Conservation (phyloP, 1,139 yeast genomes). For the Protomyces gravidus region DNA sequence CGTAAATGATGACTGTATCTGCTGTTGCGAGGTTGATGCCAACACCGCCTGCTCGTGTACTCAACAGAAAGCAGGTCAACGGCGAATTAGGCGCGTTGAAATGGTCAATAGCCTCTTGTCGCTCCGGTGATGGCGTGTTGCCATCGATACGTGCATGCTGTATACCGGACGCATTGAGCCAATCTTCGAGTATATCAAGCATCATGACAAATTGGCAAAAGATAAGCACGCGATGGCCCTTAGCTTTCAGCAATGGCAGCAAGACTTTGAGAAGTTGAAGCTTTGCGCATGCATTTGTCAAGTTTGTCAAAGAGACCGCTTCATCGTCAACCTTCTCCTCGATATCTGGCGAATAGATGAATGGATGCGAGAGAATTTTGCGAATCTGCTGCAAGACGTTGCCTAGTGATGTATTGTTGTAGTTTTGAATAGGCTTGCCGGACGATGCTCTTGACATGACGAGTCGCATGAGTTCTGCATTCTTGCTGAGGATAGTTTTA, state of each 20-base stretch:
- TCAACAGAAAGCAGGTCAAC: constrained; percentile 68
- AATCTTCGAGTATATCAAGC: constrained; percentile 87
- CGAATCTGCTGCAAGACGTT: constrained; percentile 34
- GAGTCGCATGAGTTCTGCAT: constrained; percentile 32
- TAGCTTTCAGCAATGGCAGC: constrained; percentile 66
- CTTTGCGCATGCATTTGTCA: constrained; percentile 50
- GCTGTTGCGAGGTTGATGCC: constrained; percentile 81
- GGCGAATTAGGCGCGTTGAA: constrained; percentile 72
- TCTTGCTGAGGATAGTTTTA: constrained; percentile 33
- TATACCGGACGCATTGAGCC: constrained; percentile 58
- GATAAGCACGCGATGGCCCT: constrained; percentile 74
- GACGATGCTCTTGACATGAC: constrained; percentile 22
- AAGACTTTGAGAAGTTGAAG: constrained; percentile 71
- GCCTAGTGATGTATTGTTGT: constrained; percentile 22
- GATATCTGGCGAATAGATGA: constrained; percentile 32
- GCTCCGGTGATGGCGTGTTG: constrained; percentile 75
- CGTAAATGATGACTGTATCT: constrained; percentile 80
- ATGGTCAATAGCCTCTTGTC: constrained; percentile 61
- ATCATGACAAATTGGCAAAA: constrained; percentile 87
- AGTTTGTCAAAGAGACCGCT: constrained; percentile 22
- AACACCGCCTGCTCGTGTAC: constrained; percentile 87
- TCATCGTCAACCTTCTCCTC: constrained; percentile 32
- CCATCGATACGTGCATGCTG: constrained; percentile 67
- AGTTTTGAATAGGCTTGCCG: constrained; percentile 30
- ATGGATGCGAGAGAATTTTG: constrained; percentile 35